Conservation (phyloP, 1,139 yeast genomes). For the Kurtzmaniella quercitrusa region DNA sequence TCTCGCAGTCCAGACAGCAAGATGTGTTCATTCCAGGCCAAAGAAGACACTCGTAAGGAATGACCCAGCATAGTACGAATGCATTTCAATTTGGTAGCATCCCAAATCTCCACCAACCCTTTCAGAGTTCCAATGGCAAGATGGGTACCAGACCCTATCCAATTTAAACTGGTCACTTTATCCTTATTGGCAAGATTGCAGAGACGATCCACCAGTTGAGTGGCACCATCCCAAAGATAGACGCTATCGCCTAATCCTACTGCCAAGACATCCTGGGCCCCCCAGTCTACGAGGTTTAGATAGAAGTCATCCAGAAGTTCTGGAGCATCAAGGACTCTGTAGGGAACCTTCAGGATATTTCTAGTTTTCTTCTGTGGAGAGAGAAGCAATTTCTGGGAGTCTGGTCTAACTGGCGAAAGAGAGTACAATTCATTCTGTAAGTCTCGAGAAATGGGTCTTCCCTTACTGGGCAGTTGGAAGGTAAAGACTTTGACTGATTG, state of each 20-base stretch:
- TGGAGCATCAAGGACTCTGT: slow-evolving; percentile 93
- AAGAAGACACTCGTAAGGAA: slow-evolving; percentile 73
- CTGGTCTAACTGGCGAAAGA: slow-evolving; percentile 83
- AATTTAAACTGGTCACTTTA: slow-evolving; percentile 74
- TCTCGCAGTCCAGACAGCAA: slow-evolving; percentile 87
- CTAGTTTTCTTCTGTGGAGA: slow-evolving; percentile 82
- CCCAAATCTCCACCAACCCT: slow-evolving; percentile 94
- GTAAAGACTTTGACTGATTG: slow-evolving; percentile 61
- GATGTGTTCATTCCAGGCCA: slow-evolving; percentile 93
- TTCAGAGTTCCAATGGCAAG: slow-evolving; percentile 85
- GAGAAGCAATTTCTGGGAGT: slow-evolving; percentile 71
- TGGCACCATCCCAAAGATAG: slow-evolving; percentile 85
- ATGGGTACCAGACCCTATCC: slow-evolving; percentile 96
- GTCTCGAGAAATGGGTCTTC: slow-evolving; percentile 56
- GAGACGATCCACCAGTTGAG: slow-evolving; percentile 78
- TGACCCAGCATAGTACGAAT: slow-evolving; percentile 94
- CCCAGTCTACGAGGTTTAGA: slow-evolving; percentile 93
- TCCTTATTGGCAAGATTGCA: slow-evolving; percentile 67
- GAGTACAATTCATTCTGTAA: slow-evolving; percentile 74
- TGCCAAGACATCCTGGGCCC: slow-evolving; percentile 80
- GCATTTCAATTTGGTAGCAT: slow-evolving; percentile 78
- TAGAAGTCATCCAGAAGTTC: slow-evolving; percentile 93
- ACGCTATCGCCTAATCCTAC: slow-evolving; percentile 89
- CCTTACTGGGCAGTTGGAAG: slow-evolving; percentile 64
- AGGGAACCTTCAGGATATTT: slow-evolving; percentile 80